Base-by-base conservation (phyloP, 352 stramenopile species). In the Pythium guiyangense region DNA sequence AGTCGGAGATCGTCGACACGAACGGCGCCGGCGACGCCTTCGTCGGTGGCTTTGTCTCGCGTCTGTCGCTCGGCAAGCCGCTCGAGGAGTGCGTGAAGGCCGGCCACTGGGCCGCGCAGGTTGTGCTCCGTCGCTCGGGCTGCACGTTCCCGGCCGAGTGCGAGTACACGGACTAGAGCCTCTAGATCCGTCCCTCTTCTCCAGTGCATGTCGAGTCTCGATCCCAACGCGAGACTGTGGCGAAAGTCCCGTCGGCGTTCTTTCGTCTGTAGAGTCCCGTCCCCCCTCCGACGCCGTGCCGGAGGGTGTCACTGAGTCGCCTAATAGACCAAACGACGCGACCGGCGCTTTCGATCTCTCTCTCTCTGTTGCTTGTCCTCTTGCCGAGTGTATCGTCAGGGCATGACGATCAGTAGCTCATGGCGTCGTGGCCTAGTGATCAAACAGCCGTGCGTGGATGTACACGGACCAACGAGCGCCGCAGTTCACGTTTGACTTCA, bases 21-120 rank as follows among this genome's bases (percentile, higher is more conserved):
- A 99, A 99, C 75, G 97, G 97, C 49, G 97, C 97, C 20, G 97
- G 97, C 49, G 97, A 99, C 77, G 96, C 97, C 54, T 99, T 99
- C 70, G 97, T 99, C 6, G 97, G 97, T 50, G 97, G 97, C 57
- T 99, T 99, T 69, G 77, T 99, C 48, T 92, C 95, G 25, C 90
- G 97, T 57, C 74, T 99, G 39, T 80, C 96, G 31, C 72, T 93
- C 46, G 77, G 78, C 59, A 70, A 81, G 66, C 67, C 82, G 12
- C 76, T 99, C 46, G 90, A 79, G 45, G 88, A 97, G 61, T 98
- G 94, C 77, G 96, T 99, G 53, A 87, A 97, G 49, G 95, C 96
- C 29, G 97, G 97, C 56, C 96, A 99, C 79, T 99, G 90, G 87
- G 92, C 96, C 49, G 96, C 97, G 37, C 82, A 96, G 65, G 90